Percentiles rank a stretch among this genome's conserved stretches.
Conservation (phyloP, 306 rosid species). For the Dryas octopetala region DNA sequence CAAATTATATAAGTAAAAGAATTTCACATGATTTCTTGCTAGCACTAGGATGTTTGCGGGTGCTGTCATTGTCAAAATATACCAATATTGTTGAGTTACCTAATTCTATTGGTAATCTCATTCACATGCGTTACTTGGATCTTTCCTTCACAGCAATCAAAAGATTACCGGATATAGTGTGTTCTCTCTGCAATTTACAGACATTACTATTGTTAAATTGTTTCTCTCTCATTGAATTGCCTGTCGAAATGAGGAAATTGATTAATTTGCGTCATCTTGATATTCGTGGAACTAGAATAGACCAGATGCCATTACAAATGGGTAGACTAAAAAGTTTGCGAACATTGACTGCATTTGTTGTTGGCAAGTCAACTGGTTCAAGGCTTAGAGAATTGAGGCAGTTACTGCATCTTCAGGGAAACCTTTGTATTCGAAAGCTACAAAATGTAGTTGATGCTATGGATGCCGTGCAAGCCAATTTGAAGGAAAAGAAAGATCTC, state of each 20-base stretch:
- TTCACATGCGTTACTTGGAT: neutral
- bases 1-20: neutral
- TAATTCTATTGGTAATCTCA: neutral
- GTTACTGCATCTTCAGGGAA: neutral
- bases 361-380: neutral
- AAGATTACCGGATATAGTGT: neutral
- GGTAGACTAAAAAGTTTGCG: too few relatives aligned
- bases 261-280: too few relatives aligned
- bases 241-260: too few relatives aligned
- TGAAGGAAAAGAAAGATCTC: constrained; percentile 14
- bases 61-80: neutral
- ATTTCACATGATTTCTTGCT: neutral
- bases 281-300: too few relatives aligned
- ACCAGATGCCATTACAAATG: neutral
- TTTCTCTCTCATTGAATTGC: neutral
- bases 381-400: neutral
- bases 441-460: constrained; percentile 4
- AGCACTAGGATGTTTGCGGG: neutral
- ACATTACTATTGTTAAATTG: constrained; percentile 11
- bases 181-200: constrained; percentile 17
- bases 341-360: neutral
- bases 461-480: constrained; percentile 18
- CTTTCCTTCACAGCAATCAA: neutral
- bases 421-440: neutral
- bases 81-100: neutral